phyloP scores from a whole-genome alignment of 495 filamentous ascomycete genomes.

The Penicillium verhagenii region DNA sequence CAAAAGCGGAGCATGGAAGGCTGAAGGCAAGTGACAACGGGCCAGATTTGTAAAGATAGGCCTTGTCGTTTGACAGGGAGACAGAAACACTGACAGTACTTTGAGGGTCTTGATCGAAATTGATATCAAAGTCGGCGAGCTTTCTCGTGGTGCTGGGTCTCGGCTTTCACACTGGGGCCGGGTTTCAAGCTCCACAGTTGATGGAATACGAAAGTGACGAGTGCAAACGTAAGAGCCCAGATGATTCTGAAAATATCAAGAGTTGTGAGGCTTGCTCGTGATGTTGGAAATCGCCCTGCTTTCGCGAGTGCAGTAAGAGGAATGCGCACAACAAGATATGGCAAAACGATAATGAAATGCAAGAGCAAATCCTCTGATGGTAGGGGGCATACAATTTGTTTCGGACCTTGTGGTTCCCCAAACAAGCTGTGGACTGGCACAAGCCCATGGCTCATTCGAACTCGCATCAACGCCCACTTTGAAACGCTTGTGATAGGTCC shows the following conservation, averaged over 20 bases:
- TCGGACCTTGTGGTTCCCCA: not conserved
- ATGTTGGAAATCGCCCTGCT: slow-evolving; percentile 4
- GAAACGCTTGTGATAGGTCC: not conserved
- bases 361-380: slow-evolving; percentile 13
- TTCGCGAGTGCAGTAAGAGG: slow-evolving; percentile 1
- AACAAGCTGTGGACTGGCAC: not conserved
- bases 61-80: not conserved
- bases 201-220: not conserved
- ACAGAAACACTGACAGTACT: not conserved
- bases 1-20: too few relatives aligned
- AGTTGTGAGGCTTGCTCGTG: slow-evolving; percentile 5
- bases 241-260: slow-evolving; percentile 7
- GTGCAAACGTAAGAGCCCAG: slow-evolving; percentile 1
- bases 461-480: not conserved
- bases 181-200: slow-evolving; percentile 1
- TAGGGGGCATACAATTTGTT: slow-evolving; percentile 2
- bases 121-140: not conserved
- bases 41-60: not conserved
- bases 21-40: too few relatives aligned
- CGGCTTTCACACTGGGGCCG: not conserved
- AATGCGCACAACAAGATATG: slow-evolving; percentile 9
- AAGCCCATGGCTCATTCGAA: slow-evolving; percentile 7
- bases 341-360: slow-evolving; percentile 15
- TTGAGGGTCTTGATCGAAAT: not conserved
- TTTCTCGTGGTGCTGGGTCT: not conserved